Evolutionary conservation across 1,284 basidiomycete species (phyloP).

Genomic region (Cystobasidium slooffiae): DNA sequence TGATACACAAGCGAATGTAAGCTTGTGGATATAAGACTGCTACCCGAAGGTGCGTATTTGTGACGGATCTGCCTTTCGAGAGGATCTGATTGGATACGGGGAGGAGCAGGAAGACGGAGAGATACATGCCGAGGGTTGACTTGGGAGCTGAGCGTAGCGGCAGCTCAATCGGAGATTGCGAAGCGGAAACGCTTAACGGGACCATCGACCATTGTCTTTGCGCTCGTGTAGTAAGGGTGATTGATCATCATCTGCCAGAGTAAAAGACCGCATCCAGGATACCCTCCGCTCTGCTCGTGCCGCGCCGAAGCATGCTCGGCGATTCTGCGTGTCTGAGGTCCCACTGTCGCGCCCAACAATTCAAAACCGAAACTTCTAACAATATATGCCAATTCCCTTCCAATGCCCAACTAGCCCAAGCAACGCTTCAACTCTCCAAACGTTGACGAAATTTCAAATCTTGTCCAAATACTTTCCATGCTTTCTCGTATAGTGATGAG

Average conservation of each 20-base stretch:
- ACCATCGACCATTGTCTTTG: constrained; percentile 1
- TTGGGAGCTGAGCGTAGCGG: not conserved
- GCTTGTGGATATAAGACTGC: constrained; percentile 15
- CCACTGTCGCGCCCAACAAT: too few relatives aligned
- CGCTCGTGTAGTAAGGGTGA: not conserved
- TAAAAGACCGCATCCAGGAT: not conserved
- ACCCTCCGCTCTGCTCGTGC: not conserved
- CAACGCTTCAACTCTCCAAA: not conserved
- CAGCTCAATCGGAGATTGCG: not conserved
- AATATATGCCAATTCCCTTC: not conserved
- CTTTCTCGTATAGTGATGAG: not conserved
- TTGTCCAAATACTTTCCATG: constrained; percentile 26
- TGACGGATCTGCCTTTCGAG: constrained; percentile 25
- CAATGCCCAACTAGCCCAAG: not conserved
- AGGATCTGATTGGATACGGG: not conserved
- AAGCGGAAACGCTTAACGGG: not conserved
- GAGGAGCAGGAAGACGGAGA: not conserved
- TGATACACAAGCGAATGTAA: not conserved
- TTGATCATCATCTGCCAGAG: constrained; percentile 20
- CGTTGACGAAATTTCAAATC: not conserved
- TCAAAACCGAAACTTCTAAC: too few relatives aligned
- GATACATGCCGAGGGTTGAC: not conserved
- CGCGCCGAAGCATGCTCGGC: too few relatives aligned
- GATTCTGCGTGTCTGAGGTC: too few relatives aligned
- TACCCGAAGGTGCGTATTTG: constrained; percentile 45